Percentiles rank a stretch among this genome's conserved stretches.
Evolutionary conservation across 345 rosid species (phyloP).

Genomic region (Camelina neglecta): DNA sequence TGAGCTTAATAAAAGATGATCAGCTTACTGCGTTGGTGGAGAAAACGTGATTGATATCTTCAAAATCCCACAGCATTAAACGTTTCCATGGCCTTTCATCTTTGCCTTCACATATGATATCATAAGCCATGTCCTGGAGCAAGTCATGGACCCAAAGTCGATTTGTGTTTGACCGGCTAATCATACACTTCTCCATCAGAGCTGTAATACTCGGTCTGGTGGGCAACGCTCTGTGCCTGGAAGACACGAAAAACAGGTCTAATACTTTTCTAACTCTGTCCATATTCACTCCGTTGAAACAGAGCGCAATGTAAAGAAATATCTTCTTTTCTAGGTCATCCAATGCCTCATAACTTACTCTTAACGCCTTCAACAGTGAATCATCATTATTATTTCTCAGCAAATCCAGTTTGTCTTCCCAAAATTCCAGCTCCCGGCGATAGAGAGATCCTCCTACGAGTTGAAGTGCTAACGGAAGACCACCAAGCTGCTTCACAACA

Average conservation of each 20-base stretch:
- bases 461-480: constrained; percentile 51
- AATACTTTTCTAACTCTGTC: constrained; percentile 38
- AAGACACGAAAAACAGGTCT: constrained; percentile 36
- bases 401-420: constrained; percentile 39
- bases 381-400: constrained; percentile 28
- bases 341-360: constrained; percentile 43
- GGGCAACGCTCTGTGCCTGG: constrained; percentile 31
- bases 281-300: constrained; percentile 41
- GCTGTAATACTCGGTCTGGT: constrained; percentile 37
- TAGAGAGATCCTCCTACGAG: constrained; percentile 46
- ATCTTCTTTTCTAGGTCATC: constrained; percentile 35
- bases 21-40: constrained; percentile 18
- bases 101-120: constrained; percentile 34
- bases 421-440: constrained; percentile 27
- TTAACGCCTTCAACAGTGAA: constrained; percentile 21
- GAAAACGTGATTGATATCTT: constrained; percentile 35
- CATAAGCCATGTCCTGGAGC: constrained; percentile 44
- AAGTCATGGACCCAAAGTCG: constrained; percentile 42
- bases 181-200: constrained; percentile 41
- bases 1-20: not conserved
- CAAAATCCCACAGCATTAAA: constrained; percentile 42
- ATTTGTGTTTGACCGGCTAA: constrained; percentile 31
- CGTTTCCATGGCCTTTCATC: constrained; percentile 39
- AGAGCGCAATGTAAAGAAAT: constrained; percentile 39
- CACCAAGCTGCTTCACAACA: constrained; percentile 42